A percentile compares a stretch with the other conserved stretches of the same genome.
Conservation (phyloP, 2,329 filamentous ascomycete genomes). For the Hypoxylon sp. region DNA sequence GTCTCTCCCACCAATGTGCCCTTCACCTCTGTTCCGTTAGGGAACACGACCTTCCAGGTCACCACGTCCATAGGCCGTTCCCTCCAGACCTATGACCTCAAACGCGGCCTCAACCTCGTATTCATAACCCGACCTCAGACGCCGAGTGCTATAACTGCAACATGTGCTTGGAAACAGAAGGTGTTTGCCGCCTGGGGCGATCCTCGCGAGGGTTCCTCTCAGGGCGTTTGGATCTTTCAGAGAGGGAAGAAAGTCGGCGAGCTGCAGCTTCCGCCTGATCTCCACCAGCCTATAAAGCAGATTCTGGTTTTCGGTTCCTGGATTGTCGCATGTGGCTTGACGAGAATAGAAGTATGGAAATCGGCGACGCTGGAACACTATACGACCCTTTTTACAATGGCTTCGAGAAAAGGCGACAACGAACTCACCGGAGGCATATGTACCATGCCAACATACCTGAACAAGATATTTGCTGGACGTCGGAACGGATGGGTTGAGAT, state of each 20-base stretch:
- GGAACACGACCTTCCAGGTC: conserved; percentile 96
- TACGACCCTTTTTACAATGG: conserved; percentile 78
- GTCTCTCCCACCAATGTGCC: conserved; percentile 92
- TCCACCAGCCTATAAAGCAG: conserved; percentile 79
- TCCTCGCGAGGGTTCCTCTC: conserved; percentile 60
- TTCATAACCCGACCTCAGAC: conserved; percentile 95
- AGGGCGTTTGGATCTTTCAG: conserved; percentile 92
- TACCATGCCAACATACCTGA: conserved; percentile 94
- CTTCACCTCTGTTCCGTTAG: conserved; percentile 88
- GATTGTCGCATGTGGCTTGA: conserved; percentile 84
- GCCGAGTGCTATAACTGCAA: conserved; percentile 86
- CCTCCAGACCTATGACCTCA: conserved; percentile 95
- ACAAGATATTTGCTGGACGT: conserved; percentile 93
- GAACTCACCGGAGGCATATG: conserved; percentile 82
- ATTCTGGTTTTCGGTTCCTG: conserved; percentile 90
- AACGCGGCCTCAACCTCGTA: conserved; percentile 88
- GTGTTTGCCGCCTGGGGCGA: conserved; percentile 93
- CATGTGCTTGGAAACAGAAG: conserved; percentile 86
- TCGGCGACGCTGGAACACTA: conserved; percentile 87
- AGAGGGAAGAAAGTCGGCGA: conserved; percentile 87
- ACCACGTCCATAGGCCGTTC: conserved; percentile 93
- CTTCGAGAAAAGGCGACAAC: conserved; percentile 69
- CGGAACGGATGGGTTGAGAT: conserved; percentile 93
- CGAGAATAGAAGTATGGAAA: conserved; percentile 90
- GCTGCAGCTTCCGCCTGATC: conserved; percentile 74